phyloP scores from a whole-genome alignment of 108 stramenopile genomes.

The Cylindrotheca closterium region DNA sequence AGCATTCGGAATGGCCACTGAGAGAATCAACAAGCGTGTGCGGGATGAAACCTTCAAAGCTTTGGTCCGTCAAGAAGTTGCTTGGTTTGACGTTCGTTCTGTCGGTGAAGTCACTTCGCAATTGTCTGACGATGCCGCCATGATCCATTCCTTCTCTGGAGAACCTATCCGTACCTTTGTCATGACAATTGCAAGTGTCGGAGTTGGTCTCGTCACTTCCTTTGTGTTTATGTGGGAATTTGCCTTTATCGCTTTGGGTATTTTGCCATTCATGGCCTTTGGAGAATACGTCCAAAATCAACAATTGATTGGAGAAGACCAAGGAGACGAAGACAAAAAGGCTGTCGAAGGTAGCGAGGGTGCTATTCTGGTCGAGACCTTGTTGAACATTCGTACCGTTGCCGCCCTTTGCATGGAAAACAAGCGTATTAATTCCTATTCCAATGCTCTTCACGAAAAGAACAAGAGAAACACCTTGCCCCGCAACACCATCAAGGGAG shows the following conservation, averaged over 20 bases:
- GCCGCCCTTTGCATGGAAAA: conserved; percentile 53
- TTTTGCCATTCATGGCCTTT: conserved; percentile 63
- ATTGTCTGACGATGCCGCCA: conserved; percentile 65
- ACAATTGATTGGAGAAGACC: conserved; percentile 56
- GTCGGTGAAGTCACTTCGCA: conserved; percentile 61
- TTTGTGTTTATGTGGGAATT: conserved; percentile 69
- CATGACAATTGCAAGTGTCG: conserved; percentile 47
- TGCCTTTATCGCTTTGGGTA: conserved; percentile 42
- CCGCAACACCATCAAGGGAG: conserved; percentile 33
- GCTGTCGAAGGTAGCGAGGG: conserved; percentile 41
- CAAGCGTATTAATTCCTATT: conserved; percentile 25
- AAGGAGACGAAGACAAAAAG: conserved; percentile 32
- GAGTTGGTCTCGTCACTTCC: conserved; percentile 54
- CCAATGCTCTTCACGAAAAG: conserved; percentile 28
- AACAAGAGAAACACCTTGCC: conserved; percentile 11
- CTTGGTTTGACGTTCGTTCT: conserved; percentile 46
- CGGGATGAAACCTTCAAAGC: conserved; percentile 50
- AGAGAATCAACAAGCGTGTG: conserved; percentile 67
- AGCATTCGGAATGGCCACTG: conserved; percentile 57
- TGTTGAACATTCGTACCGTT: conserved; percentile 64
- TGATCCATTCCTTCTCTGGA: conserved; percentile 63
- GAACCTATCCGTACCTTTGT: conserved; percentile 63
- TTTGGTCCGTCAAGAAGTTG: conserved; percentile 54
- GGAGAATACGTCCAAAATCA: conserved; percentile 76
- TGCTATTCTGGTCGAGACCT: conserved; percentile 63